Evolutionary conservation across 352 stramenopile species (phyloP).

Genomic region (Saprolegnia diclina): DNA sequence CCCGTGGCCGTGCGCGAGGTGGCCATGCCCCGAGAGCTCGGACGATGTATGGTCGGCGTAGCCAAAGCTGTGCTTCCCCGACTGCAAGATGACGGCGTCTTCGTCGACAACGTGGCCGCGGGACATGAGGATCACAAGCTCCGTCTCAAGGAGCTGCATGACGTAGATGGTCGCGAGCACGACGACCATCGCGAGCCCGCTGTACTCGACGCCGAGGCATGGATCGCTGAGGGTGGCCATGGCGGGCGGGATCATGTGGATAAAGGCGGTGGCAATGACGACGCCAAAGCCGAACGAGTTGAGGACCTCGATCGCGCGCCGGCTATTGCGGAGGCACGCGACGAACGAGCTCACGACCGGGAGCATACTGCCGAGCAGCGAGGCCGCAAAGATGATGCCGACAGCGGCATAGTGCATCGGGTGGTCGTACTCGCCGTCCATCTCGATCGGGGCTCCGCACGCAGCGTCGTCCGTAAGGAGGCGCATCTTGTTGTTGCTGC

Average conservation of each 20-base stretch:
- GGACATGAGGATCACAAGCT: slow-evolving; percentile 23
- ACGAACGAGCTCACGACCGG: slow-evolving; percentile 14
- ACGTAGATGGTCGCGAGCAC: slow-evolving; percentile 28
- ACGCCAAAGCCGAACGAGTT: slow-evolving; percentile 30
- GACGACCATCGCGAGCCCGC: slow-evolving; percentile 28
- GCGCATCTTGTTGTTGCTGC: no score
- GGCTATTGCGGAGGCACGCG: slow-evolving; percentile 8
- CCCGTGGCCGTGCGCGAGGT: neutral
- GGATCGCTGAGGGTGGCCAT: slow-evolving; percentile 25
- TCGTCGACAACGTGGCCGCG: neutral
- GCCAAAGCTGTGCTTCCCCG: neutral
- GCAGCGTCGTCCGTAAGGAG: no score
- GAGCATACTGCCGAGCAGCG: slow-evolving; percentile 20
- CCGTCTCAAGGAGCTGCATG: slow-evolving; percentile 27
- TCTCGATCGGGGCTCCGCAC: no score
- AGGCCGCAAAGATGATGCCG: slow-evolving; percentile 25
- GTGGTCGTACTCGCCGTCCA: neutral
- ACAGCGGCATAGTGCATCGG: slow-evolving; percentile 18
- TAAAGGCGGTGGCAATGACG: slow-evolving; percentile 30
- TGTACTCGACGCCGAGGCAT: slow-evolving; percentile 26
- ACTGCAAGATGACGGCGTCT: neutral
- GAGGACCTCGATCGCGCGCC: neutral
- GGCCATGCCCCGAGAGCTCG: slow-evolving; percentile 3
- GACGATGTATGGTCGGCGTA: neutral
- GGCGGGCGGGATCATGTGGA: slow-evolving; percentile 31